These are phyloP conservation scores for Malania oleifera DNA, from an alignment of 164 flowering plant species.

Conservation along the genomic window DNA sequence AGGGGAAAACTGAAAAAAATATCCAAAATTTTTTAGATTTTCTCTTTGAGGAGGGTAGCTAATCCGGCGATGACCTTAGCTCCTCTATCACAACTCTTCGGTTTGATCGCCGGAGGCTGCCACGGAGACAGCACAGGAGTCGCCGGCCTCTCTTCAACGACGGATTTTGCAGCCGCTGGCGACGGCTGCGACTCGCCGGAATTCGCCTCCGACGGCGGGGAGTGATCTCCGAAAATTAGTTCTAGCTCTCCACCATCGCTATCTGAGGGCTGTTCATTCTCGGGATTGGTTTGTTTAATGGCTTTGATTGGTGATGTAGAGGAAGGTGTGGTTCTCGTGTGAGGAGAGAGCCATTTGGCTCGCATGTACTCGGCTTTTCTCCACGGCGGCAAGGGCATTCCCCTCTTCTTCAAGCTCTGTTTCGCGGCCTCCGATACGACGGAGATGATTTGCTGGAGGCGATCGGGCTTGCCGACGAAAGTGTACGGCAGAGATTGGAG, in stretches of 20 bases:
- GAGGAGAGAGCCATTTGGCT: constrained; percentile 58
- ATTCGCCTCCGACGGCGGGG: constrained; percentile 8
- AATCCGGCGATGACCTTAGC: constrained; percentile 61
- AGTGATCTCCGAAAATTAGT: constrained; percentile 38
- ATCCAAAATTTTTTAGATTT: constrained; percentile 35
- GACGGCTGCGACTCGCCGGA: neutral
- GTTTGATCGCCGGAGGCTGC: constrained; percentile 63
- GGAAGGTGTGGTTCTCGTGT: constrained; percentile 24
- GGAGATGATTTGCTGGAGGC: constrained; percentile 60
- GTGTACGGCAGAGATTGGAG: constrained; percentile 47
- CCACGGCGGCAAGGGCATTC: constrained; percentile 80
- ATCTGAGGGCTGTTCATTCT: neutral
- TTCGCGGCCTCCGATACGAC: constrained; percentile 55
- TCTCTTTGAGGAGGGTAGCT: constrained; percentile 65
- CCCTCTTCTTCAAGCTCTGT: constrained; percentile 76
- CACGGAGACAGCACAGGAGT: constrained; percentile 24
- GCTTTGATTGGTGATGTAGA: constrained; percentile 7
- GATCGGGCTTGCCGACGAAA: constrained; percentile 62
- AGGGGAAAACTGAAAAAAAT: constrained; percentile 9
- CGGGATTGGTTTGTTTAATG: neutral
- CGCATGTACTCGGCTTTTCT: constrained; percentile 62
- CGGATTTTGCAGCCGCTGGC: constrained; percentile 10
- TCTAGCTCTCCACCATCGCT: constrained; percentile 37
- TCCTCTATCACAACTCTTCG: constrained; percentile 41
- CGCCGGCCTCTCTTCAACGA: constrained; percentile 14